Conservation (phyloP, 2,329 filamentous ascomycete species). For the Epichloe brachyelytri region DNA sequence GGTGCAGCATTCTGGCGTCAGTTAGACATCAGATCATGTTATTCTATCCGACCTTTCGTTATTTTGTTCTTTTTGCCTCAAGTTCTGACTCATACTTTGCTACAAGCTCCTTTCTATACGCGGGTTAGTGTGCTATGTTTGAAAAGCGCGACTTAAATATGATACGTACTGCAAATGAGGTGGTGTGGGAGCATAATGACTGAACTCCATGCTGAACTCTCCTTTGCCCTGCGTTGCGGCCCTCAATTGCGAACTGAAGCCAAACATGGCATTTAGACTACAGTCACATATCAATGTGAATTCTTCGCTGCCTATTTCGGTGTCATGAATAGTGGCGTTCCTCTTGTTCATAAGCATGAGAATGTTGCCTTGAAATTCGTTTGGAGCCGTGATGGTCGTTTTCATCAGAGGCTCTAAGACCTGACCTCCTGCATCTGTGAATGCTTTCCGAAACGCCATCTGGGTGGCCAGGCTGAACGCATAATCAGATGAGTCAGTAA, state of each 20-base stretch:
- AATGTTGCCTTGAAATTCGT: slow-evolving; percentile 94
- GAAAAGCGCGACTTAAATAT: not conserved
- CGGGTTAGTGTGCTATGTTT: not conserved
- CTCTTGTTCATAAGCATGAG: slow-evolving; percentile 95
- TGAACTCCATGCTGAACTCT: slow-evolving; percentile 98
- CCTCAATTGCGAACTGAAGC: slow-evolving; percentile 80
- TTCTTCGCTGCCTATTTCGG: slow-evolving; percentile 85
- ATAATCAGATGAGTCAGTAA: slow-evolving; percentile 95
- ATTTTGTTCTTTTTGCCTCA: slow-evolving; percentile 42
- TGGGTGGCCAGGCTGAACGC: slow-evolving; percentile 91
- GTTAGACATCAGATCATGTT: not conserved
- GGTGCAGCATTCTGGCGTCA: not conserved
- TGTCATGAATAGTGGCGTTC: slow-evolving; percentile 87
- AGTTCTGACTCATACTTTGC: slow-evolving; percentile 47
- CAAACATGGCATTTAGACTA: slow-evolving; percentile 94
- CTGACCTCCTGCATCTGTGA: slow-evolving; percentile 65
- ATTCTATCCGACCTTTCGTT: slow-evolving; percentile 7
- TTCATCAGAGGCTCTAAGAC: slow-evolving; percentile 97
- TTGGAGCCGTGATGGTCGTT: slow-evolving; percentile 88
- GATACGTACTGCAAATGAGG: slow-evolving; percentile 71
- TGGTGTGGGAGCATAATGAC: slow-evolving; percentile 81
- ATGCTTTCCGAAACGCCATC: slow-evolving; percentile 92
- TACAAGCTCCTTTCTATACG: slow-evolving; percentile 42
- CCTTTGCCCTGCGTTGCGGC: slow-evolving; percentile 96
- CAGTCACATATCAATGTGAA: slow-evolving; percentile 89